Evolutionary conservation across 2,329 filamentous ascomycete genomes (phyloP), one percentile per base, ranked within the genome.

Genomic region (Alternaria sp.): DNA sequence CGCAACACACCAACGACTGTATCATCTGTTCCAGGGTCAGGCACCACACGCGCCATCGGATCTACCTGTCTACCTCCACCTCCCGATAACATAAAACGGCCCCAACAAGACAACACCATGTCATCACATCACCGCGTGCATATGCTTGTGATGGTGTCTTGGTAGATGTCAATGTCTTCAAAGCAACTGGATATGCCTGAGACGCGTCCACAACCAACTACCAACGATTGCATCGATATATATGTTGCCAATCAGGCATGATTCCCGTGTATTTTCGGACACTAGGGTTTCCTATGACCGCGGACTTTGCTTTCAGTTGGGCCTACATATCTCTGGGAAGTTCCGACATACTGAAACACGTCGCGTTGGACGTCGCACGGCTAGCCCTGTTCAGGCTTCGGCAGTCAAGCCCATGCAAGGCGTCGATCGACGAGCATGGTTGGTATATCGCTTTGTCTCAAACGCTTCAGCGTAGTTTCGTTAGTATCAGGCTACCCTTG

Each of bases 381-480:
- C 40, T 28, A 44, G 25, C 30, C 40, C 7, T 5, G 5, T 7
- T 57, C 43, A 54, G 57, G 56, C 49, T 45, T 54, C 52, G 50
- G 51, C 62, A 61, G 58, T 51, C 32, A 6, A 26, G 23, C 44
- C 40, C 15, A 44, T 46, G 45, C 36, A 46, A 40, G 26, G 30
- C n/a, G 46, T 25, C 28, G 43, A 40, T 56, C 9, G 46, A 49
- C 40, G 23, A 47, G 36, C 28, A 54, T 49, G 40, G 46, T 50
- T 49, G 51, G 47, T 43, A 23, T 32, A 25, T 11, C 28, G 43
- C 52, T 13, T 30, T 66, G 57, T 40, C 17, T 40, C n/a, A 9
- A 23, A 46, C 46, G 63, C 63, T 66, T 66, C 65, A 66, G 54
- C 12, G 43, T 12, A 23, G 65, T 68, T 68, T 68, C 65, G 63